A percentile compares a stretch with the other conserved stretches of the same genome.
These are phyloP conservation scores for Tuber magnatum DNA, from an alignment of 495 filamentous ascomycete genomes.

Conservation along the genomic window DNA sequence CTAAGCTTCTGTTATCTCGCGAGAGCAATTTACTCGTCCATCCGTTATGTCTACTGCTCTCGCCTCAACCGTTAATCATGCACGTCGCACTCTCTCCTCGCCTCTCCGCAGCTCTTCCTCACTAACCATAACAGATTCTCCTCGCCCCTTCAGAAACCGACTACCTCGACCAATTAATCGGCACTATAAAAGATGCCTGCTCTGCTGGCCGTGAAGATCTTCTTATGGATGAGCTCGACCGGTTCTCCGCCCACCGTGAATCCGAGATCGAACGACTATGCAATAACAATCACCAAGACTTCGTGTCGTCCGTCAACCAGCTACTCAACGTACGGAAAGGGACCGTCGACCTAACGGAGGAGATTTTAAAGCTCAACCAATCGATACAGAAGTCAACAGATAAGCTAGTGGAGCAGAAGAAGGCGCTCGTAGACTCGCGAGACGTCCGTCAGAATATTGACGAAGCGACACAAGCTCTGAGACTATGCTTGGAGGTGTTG, in stretches of 20 bases:
- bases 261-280: constrained; percentile 90
- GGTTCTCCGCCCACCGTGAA: constrained; percentile 79
- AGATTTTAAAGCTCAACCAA: constrained; percentile 85
- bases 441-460: constrained; percentile 93
- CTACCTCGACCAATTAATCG: constrained; percentile 90
- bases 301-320: constrained; percentile 84
- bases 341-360: constrained; percentile 75
- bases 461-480: constrained; percentile 80
- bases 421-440: constrained; percentile 80
- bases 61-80: constrained; percentile 2
- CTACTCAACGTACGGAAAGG: constrained; percentile 83
- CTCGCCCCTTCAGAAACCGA: constrained; percentile 85
- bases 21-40: background rate
- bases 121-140: constrained; percentile 57
- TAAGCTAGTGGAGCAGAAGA: constrained; percentile 89
- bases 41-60: background rate
- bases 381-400: constrained; percentile 94
- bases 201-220: constrained; percentile 63
- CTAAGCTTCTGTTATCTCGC: background rate
- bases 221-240: constrained; percentile 68
- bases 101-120: background rate
- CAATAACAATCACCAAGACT: constrained; percentile 92
- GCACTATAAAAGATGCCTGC: constrained; percentile 82
- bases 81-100: background rate
- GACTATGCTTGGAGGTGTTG: constrained; percentile 84